Percentiles rank a stretch among this genome's conserved stretches.
These are phyloP conservation scores for Phytophthora colocasiae DNA, from an alignment of 352 stramenopile species.

Conservation along the genomic window DNA sequence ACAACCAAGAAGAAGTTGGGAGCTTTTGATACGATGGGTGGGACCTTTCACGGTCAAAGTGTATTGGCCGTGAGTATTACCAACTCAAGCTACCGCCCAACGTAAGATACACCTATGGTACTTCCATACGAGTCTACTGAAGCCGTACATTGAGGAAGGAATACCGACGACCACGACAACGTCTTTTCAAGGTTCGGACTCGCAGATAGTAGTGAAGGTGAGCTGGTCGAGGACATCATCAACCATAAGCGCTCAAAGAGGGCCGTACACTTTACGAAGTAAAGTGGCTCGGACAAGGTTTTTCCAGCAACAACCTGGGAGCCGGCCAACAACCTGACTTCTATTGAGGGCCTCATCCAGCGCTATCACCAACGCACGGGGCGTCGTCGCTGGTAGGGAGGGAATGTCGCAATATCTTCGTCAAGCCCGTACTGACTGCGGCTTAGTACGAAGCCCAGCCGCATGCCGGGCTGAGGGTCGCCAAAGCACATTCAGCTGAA, in stretches of 20 bases:
- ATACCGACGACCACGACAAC: not conserved
- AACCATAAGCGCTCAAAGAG: not conserved
- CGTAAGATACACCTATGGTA: slow-evolving; percentile 6
- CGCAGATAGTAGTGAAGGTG: slow-evolving; percentile 3
- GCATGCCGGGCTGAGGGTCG: too few species aligned
- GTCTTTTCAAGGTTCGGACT: too few species aligned
- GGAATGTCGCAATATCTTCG: too few species aligned
- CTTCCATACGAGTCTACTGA: slow-evolving; percentile 1
- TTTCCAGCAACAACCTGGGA: slow-evolving; percentile 5
- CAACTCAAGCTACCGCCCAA: not conserved
- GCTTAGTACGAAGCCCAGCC: too few species aligned
- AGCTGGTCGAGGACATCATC: slow-evolving; percentile 10
- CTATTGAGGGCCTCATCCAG: too few species aligned
- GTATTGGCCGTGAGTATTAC: not conserved
- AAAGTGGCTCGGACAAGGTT: slow-evolving; percentile 5
- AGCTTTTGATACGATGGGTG: slow-evolving; percentile 72
- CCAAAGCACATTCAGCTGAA: too few species aligned
- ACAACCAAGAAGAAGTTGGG: slow-evolving; percentile 4
- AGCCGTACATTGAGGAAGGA: not conserved
- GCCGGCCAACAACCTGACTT: too few species aligned
- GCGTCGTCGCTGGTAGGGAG: too few species aligned
- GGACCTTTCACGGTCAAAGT: not conserved
- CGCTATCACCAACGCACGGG: too few species aligned
- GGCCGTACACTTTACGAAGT: not conserved
- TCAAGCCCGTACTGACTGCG: too few species aligned